Conservation (phyloP, 768 basidiomycete species). For the Panellus pusillus region DNA sequence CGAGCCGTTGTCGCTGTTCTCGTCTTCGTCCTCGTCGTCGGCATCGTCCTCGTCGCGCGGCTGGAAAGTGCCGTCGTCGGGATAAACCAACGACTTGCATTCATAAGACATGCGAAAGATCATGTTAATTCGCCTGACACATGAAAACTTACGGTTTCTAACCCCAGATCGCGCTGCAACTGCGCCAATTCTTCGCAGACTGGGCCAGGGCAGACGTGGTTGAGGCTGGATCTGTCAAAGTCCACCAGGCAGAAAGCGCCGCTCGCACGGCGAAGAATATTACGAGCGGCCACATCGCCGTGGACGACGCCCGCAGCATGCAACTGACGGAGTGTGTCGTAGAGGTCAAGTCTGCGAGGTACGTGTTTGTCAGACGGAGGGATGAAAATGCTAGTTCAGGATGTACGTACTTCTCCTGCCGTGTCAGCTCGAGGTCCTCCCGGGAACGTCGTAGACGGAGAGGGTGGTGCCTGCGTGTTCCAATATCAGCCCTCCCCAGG, state of each 20-base stretch:
- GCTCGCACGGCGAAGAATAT: constrained; percentile 1
- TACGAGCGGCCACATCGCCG: neutral
- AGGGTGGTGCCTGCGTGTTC: no score
- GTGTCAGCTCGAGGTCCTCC: neutral
- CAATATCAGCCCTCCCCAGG: no score
- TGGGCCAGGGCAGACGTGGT: neutral
- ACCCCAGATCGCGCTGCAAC: neutral
- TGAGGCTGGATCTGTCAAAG: neutral
- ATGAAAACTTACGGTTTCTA: neutral
- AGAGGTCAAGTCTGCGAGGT: neutral
- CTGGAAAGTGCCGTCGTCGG: no score
- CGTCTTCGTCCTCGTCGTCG: no score
- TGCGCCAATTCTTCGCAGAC: neutral
- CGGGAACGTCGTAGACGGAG: neutral
- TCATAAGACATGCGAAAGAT: no score
- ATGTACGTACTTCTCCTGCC: neutral
- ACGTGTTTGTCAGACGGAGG: no score
- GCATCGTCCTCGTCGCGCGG: no score
- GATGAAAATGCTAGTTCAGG: neutral
- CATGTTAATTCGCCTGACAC: no score
- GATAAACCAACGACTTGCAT: no score
- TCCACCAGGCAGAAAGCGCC: constrained; percentile 6
- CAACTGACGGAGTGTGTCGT: neutral
- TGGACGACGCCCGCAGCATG: constrained; percentile 1
- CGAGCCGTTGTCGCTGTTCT: no score